Evolutionary conservation across 2,329 filamentous ascomycete genomes (phyloP).

Genomic region (Xylariales sp.): DNA sequence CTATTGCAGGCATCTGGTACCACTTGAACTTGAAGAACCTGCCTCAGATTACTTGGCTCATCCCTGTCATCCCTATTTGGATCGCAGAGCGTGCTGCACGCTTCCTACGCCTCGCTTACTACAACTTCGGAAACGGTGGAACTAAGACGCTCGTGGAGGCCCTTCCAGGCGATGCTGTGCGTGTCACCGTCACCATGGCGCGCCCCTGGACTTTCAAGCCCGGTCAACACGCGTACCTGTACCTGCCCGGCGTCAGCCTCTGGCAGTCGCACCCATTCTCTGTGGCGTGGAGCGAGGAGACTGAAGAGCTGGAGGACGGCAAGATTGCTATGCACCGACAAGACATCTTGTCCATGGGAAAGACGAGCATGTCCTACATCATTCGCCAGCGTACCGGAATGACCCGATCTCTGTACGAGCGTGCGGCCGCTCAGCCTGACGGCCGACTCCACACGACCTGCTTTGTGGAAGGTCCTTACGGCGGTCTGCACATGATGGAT

Average conservation of each 20-base stretch:
- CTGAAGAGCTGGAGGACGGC: slow-evolving; percentile 43
- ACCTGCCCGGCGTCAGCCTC: slow-evolving; percentile 67
- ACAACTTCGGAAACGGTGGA: slow-evolving; percentile 63
- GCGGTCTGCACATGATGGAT: slow-evolving; percentile 64
- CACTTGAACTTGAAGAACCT: slow-evolving; percentile 54
- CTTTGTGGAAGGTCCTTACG: slow-evolving; percentile 73
- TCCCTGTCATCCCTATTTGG: slow-evolving; percentile 65
- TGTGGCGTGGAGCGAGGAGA: slow-evolving; percentile 71
- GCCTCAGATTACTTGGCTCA: slow-evolving; percentile 54
- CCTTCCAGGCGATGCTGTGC: slow-evolving; percentile 69
- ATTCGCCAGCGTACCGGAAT: slow-evolving; percentile 71
- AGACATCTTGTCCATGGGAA: slow-evolving; percentile 56
- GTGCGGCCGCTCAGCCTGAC: slow-evolving; percentile 56
- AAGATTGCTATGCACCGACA: slow-evolving; percentile 57
- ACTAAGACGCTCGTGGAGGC: slow-evolving; percentile 69
- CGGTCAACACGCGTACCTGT: slow-evolving; percentile 76
- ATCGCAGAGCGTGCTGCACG: slow-evolving; percentile 57
- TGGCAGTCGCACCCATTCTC: slow-evolving; percentile 79
- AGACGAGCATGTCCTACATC: slow-evolving; percentile 65
- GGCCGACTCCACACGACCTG: slow-evolving; percentile 61
- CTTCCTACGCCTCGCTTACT: slow-evolving; percentile 55
- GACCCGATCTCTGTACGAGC: slow-evolving; percentile 65
- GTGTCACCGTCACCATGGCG: slow-evolving; percentile 69
- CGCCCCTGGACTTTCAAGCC: slow-evolving; percentile 73
- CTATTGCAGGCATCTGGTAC: slow-evolving; percentile 63